Base-by-base conservation (phyloP, 208 protist species). In the Lotmaria passim region DNA sequence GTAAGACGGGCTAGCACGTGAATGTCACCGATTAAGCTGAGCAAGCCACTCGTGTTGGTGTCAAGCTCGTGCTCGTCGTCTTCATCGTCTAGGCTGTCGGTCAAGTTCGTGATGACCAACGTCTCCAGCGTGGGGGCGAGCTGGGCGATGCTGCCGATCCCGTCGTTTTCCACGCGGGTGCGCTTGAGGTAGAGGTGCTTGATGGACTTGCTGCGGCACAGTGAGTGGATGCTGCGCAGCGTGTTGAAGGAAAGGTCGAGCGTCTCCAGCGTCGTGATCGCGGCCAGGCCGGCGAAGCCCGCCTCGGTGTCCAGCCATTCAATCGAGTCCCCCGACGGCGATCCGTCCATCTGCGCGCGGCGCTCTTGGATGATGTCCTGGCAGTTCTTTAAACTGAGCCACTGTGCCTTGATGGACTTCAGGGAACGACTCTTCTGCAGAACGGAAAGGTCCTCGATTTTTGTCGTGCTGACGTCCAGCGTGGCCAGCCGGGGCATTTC, bases 161-260 rank as follows among this genome's bases (percentile, higher is more conserved):
- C 81, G 19, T 60, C 47, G 59, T 74, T 87, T 62, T 84, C 82
- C 19, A 93, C 58, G 41, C 71, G 81, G 0, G 87, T 93, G 60
- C 87, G 81, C 12, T 80, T 77, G 50, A 93, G 56, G 30, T 84
- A 51, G 14, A 93, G 69, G 41, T 75, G 79, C 48, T 82, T 82
- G 17, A 93, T 69, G 4, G 87, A 89, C 60, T 73, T 82, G 72
- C 83, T 88, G 24, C 39, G n/a, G 62, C 83, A 89, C 28, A 93
- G 63, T 0, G 77, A 81, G 52, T 82, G 74, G 10, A 93, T 55
- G 69, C 75, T 86, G 43, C 74, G 78, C 47, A 93, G 74, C 5
- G 75, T 61, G 67, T 83, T 86, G 74, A 84, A 87, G 47, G 83
- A 89, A 15, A 93, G 70, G 73, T 93, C 87, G 3, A 93, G 26